Evolutionary conservation across 345 rosid genomes (phyloP).

Genomic region (Lenwebbia sp.): DNA sequence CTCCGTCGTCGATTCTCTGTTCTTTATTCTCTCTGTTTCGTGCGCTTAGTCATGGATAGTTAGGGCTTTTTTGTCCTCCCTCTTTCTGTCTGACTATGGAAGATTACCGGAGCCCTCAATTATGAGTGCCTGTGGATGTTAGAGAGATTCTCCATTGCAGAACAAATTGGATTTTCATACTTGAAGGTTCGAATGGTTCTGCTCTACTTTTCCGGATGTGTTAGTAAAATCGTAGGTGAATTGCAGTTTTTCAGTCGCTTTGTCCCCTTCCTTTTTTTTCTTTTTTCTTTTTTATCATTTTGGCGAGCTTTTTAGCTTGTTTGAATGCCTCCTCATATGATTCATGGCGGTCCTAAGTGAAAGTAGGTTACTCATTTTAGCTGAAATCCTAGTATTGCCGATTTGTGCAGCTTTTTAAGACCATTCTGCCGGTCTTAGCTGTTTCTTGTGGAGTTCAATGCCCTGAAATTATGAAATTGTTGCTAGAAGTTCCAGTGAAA

Average conservation of each 20-base stretch:
- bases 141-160: neutral
- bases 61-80: neutral
- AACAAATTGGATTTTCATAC: neutral
- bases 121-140: rapidly evolving
- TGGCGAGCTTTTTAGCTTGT: neutral
- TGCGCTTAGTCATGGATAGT: neutral
- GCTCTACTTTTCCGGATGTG: neutral
- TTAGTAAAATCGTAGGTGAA: neutral
- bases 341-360: neutral
- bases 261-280: neutral
- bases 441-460: neutral
- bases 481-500: neutral
- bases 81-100: neutral
- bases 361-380: neutral
- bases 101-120: neutral
- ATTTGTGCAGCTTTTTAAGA: neutral
- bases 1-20: too few species aligned
- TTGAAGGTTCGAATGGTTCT: neutral
- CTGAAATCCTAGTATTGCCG: neutral
- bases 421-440: neutral
- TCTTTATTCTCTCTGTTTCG: neutral
- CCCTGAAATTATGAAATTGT: neutral
- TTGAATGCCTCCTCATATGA: neutral
- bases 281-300: too few species aligned
- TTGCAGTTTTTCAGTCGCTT: neutral